phyloP scores from a whole-genome alignment of 768 basidiomycete genomes.

The Guyanaporus albipodus region DNA sequence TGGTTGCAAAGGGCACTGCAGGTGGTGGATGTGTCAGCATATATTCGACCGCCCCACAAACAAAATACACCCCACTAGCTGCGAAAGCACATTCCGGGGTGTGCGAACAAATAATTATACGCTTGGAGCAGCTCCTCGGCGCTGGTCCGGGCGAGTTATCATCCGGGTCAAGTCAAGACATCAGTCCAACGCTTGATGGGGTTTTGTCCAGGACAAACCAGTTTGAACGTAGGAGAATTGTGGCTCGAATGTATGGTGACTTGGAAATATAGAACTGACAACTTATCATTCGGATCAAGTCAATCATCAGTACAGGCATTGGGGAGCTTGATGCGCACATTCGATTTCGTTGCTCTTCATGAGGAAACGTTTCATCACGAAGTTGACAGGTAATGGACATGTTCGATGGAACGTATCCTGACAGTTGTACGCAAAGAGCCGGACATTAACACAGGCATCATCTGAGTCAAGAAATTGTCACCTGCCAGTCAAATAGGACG shows the following conservation, averaged over 20 bases:
- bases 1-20: background rate
- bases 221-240: conserved; percentile 41
- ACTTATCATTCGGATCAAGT: conserved; percentile 40
- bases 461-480: conserved; percentile 10
- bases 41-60: conserved; percentile 2
- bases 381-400: conserved; percentile 6
- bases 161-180: conserved; percentile 10
- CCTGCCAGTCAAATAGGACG: conserved; percentile 73
- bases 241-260: conserved; percentile 54
- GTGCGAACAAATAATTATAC: conserved; percentile 75
- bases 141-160: conserved; percentile 5
- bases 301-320: conserved; percentile 5
- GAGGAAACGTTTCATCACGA: conserved; percentile 12
- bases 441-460: conserved; percentile 17
- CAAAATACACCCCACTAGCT: conserved; percentile 55
- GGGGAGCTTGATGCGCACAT: conserved; percentile 41
- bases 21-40: background rate
- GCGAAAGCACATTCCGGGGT: no score
- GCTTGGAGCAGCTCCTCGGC: conserved; percentile 53
- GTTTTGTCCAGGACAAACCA: conserved; percentile 8
- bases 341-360: conserved; percentile 70
- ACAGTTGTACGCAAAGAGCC: conserved; percentile 44
- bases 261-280: conserved; percentile 50
- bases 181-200: background rate
- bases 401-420: conserved; percentile 46